These are phyloP conservation scores for Zygotorulaspora mrakii DNA, from an alignment of 1,139 yeast species.

Conservation along the genomic window DNA sequence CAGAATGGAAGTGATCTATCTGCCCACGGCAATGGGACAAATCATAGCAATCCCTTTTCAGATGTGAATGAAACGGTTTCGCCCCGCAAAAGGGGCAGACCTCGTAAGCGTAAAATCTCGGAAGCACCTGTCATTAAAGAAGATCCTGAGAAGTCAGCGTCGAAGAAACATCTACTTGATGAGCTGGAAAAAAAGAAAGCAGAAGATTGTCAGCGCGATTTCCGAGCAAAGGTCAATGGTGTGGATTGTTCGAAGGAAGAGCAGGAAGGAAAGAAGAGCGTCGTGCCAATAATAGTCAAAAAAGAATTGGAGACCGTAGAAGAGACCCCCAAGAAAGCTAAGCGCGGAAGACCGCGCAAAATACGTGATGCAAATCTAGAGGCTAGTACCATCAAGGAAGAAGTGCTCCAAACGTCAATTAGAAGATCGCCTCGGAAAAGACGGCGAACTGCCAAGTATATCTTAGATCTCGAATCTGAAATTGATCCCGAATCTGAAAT, in stretches of 20 bases:
- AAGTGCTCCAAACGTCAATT: too few species aligned
- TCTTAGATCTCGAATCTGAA: neutral
- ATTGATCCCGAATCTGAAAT: constrained; percentile 1
- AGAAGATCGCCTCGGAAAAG: constrained; percentile 8
- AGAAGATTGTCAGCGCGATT: too few species aligned
- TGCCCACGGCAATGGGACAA: too few species aligned
- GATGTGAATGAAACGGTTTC: constrained; percentile 4
- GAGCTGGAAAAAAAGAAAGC: constrained; percentile 1
- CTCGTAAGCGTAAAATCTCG: neutral
- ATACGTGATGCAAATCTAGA: neutral
- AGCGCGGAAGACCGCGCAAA: constrained; percentile 5
- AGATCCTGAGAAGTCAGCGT: neutral
- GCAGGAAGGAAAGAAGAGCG: too few species aligned
- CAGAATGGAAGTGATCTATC: too few species aligned
- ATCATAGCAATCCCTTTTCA: neutral
- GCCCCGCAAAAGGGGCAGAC: constrained; percentile 1
- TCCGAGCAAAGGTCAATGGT: too few species aligned
- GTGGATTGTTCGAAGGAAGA: too few species aligned
- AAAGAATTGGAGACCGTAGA: too few species aligned
- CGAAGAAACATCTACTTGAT: neutral
- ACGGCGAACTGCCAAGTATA: constrained; percentile 4
- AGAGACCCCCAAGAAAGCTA: constrained; percentile 2
- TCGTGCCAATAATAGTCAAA: too few species aligned
- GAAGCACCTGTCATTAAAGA: neutral
- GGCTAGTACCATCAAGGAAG: too few species aligned